A percentile compares a stretch with the other conserved stretches of the same genome.
phyloP scores from a whole-genome alignment of 768 basidiomycete genomes.

The Calocera viscosa region DNA sequence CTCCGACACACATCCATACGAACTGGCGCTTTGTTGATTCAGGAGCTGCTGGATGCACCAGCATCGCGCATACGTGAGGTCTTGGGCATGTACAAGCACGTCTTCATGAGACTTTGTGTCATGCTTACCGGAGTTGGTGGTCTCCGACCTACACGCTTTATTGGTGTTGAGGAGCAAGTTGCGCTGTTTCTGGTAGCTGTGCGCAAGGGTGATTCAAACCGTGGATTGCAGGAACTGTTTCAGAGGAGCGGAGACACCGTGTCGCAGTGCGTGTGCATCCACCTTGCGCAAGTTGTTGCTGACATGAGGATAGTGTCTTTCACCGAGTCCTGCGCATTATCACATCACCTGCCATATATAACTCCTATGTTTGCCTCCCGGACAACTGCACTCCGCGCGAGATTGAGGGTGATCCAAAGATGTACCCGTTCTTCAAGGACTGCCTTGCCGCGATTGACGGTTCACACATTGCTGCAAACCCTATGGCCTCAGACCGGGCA shows the following conservation, averaged over 20 bases:
- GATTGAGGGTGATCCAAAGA: constrained; percentile 26
- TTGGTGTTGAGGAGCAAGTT: constrained; percentile 29
- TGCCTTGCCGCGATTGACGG: constrained; percentile 30
- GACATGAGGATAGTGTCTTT: constrained; percentile 18
- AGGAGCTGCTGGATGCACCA: constrained; percentile 18
- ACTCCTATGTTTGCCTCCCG: constrained; percentile 9
- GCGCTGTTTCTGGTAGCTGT: constrained; percentile 30
- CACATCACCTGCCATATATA: constrained; percentile 23
- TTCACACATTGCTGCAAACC: constrained; percentile 19
- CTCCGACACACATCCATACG: constrained; percentile 19
- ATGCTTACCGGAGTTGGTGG: constrained; percentile 21
- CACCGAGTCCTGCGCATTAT: constrained; percentile 19
- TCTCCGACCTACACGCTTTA: constrained; percentile 18
- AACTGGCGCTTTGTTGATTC: constrained; percentile 20
- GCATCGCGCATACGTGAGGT: constrained; percentile 18
- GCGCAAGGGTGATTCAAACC: constrained; percentile 23
- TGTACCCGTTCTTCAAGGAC: constrained; percentile 28
- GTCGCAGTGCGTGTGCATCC: constrained; percentile 23
- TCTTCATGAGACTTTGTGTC: constrained; percentile 23
- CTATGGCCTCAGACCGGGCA: constrained; percentile 15
- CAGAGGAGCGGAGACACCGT: constrained; percentile 32
- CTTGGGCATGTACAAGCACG: constrained; percentile 24
- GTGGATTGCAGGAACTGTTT: constrained; percentile 29
- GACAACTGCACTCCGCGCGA: constrained; percentile 9
- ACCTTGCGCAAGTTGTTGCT: background rate